Evolutionary conservation across 2,329 filamentous ascomycete genomes (phyloP).

Genomic region (Calonectria hawksworthii): DNA sequence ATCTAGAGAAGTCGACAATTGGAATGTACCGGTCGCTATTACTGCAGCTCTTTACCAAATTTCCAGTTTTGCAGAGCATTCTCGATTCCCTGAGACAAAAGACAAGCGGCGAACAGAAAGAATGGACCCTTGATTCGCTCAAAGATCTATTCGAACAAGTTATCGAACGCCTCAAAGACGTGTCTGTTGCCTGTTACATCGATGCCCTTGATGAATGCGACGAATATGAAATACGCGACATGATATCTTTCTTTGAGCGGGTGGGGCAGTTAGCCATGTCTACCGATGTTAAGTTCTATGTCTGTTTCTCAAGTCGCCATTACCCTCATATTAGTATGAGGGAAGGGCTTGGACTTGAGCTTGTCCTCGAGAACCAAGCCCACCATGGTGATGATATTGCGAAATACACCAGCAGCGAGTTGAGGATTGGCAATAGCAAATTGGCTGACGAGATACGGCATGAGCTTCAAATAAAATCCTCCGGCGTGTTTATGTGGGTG

Average conservation of each 20-base stretch:
- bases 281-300: not conserved
- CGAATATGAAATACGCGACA: not conserved
- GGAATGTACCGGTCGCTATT: conserved; percentile 67
- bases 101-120: not conserved
- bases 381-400: not conserved
- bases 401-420: not conserved
- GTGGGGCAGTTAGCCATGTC: not conserved
- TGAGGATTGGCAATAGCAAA: not conserved
- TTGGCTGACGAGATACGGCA: not conserved
- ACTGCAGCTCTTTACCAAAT: conserved; percentile 58
- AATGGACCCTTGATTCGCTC: not conserved
- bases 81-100: conserved; percentile 39
- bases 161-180: not conserved
- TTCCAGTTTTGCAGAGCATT: not conserved
- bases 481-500: not conserved
- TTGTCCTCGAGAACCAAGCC: not conserved
- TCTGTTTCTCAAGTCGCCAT: not conserved
- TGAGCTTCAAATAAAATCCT: not conserved
- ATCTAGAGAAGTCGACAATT: conserved; percentile 58
- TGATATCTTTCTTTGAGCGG: not conserved
- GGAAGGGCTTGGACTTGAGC: not conserved
- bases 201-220: not conserved
- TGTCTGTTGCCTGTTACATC: not conserved
- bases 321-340: not conserved
- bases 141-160: not conserved